Base-by-base conservation (phyloP, 2,329 filamentous ascomycete genomes). In the Colletotrichum limetticola region DNA sequence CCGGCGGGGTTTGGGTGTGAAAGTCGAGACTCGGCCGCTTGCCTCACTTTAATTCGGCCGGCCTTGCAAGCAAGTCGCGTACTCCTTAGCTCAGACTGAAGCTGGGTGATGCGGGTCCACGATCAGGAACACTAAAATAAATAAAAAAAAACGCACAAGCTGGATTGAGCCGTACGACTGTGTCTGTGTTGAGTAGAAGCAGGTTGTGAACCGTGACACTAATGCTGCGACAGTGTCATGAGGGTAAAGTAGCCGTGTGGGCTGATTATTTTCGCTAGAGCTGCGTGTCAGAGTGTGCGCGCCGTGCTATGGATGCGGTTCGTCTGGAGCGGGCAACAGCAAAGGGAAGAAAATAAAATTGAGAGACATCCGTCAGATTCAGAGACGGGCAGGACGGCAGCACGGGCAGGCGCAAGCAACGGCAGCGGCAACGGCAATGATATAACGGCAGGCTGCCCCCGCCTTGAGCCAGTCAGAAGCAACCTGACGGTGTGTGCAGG, bases 1-100 rank as follows among this genome's bases (percentile, higher is more conserved):
- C 5, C 12, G 59, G 28, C 35, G 37, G 52, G 42, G 8, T 67
- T 35, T 14, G 11, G 30, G 24, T 30, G 11, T 37, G 62, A 52
- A 24, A 55, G 19, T 53, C 46, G 46, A 70, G 55, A 66, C 66
- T 26, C 37, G 46, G 60, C 66, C 37, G 55, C 42, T 53, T 65
- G 66, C 46, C 14, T 56, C 58, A 35, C 37, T 12, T 56, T 35
- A 32, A 55, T 32, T 58, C 12, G 30, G 32, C 35, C 28, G 5
- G 59, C 19, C 35, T 57, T 16, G 32, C 52, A 30, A 30, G 30
- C 42, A 58, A 60, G 42, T 69, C 59, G 46, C 63, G 69, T 68
- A 11, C 19, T 9, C 19, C 19, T 49, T 52, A 49, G 28, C n/a
- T 42, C 16, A 49, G 57, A 16, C 16, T 60, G 56, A 55, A 26